A percentile compares a stretch with the other conserved stretches of the same genome.
Conservation (phyloP, 2,329 filamentous ascomycete genomes). For the Seiridium unicorne region DNA sequence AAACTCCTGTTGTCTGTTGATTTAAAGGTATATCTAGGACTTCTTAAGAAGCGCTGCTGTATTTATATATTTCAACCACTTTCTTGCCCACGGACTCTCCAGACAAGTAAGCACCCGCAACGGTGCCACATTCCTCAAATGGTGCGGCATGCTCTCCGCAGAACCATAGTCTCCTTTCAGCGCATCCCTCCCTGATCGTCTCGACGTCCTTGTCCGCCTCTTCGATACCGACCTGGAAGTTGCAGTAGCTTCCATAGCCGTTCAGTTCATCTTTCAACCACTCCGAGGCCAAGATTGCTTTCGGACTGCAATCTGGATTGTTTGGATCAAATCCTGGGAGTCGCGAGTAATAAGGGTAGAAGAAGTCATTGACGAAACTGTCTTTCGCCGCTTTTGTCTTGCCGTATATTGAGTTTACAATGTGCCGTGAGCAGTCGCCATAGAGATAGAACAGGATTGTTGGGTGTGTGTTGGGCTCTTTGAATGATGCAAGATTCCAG, state of each 20-base stretch:
- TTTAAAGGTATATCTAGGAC: not conserved
- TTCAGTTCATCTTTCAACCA: constrained; percentile 67
- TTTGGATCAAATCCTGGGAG: constrained; percentile 54
- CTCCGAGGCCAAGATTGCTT: constrained; percentile 55
- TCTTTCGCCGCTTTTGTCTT: constrained; percentile 18
- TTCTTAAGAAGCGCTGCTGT: not conserved
- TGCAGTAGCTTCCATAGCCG: constrained; percentile 66
- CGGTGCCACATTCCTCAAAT: constrained; percentile 12
- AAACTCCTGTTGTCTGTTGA: too few relatives aligned
- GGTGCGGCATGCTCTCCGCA: constrained; percentile 59
- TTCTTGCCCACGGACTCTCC: constrained; percentile 13
- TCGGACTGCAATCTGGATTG: constrained; percentile 49
- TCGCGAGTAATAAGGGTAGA: constrained; percentile 63
- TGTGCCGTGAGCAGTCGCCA: constrained; percentile 18
- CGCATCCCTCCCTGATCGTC: not conserved
- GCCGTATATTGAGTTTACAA: constrained; percentile 17
- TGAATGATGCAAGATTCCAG: constrained; percentile 18
- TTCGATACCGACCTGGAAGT: constrained; percentile 52
- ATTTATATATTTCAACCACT: constrained; percentile 8
- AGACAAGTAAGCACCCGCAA: constrained; percentile 15
- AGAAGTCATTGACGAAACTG: constrained; percentile 39
- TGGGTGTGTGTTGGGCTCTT: constrained; percentile 14
- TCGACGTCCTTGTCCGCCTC: constrained; percentile 2
- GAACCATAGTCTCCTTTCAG: constrained; percentile 59
- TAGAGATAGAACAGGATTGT: constrained; percentile 20